phyloP scores from a whole-genome alignment of 1,284 basidiomycete species.

The Irpex rosettiformis region DNA sequence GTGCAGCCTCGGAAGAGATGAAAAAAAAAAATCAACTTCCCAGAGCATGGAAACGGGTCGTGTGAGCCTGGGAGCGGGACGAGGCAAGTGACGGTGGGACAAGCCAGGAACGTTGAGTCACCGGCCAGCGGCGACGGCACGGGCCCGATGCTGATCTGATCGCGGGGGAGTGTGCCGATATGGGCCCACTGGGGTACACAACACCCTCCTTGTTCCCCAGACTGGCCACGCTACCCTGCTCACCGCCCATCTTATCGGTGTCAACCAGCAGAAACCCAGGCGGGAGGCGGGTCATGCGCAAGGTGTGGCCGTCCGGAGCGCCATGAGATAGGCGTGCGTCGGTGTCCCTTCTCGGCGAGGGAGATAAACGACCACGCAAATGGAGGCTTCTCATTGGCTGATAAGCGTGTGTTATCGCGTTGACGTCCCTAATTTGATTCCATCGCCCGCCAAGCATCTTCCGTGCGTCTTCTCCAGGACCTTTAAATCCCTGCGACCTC shows the following conservation, averaged over 20 bases:
- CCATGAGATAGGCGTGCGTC: background rate
- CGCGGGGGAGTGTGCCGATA: background rate
- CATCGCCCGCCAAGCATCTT: background rate
- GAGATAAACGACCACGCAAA: background rate
- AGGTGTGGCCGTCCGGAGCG: background rate
- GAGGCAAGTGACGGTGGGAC: background rate
- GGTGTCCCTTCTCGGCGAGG: background rate
- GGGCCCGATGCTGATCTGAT: background rate
- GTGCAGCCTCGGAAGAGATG: background rate
- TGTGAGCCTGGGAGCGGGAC: background rate
- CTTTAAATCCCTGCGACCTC: background rate
- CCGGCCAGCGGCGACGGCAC: background rate
- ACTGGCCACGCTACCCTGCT: background rate
- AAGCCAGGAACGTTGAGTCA: background rate
- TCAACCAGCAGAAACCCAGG: background rate
- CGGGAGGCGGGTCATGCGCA: background rate
- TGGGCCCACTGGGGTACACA: background rate
- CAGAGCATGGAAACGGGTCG: background rate
- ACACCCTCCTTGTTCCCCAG: background rate
- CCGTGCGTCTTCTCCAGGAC: background rate
- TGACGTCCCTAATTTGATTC: background rate
- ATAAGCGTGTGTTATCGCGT: background rate
- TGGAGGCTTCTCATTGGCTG: background rate
- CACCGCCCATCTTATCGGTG: background rate
- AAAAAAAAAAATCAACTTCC: too few species aligned